Evolutionary conservation across 106 monocot species (phyloP).

Genomic region (Ottelia alismoides): DNA sequence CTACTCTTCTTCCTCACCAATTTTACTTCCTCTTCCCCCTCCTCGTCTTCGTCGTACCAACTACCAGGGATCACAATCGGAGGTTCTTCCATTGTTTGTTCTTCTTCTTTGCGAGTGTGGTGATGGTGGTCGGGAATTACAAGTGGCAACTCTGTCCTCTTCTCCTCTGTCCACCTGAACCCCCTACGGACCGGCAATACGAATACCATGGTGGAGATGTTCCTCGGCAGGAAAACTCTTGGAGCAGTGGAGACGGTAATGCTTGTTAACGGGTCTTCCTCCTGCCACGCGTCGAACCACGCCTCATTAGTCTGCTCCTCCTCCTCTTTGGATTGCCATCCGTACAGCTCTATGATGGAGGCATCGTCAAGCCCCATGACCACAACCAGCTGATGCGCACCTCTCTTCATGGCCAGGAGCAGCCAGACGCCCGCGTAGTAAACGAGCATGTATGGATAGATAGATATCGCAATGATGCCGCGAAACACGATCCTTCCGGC

Average conservation of each 20-base stretch:
- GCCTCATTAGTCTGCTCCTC: neutral
- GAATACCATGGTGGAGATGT: neutral
- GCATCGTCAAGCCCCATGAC: constrained; percentile 7
- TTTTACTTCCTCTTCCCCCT: neutral
- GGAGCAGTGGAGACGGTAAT: neutral
- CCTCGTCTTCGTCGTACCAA: neutral
- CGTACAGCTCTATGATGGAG: constrained; percentile 1
- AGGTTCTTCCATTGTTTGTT: no score
- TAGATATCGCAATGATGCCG: neutral
- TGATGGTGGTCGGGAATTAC: no score
- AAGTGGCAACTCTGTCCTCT: no score
- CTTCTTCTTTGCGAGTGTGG: no score
- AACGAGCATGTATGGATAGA: neutral
- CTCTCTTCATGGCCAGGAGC: neutral
- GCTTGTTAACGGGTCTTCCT: constrained; percentile 5
- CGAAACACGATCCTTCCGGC: neutral
- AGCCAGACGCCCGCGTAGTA: neutral
- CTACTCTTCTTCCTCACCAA: neutral
- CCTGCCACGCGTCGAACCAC: neutral
- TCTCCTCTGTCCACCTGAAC: neutral
- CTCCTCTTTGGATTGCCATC: no score
- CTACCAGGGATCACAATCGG: no score
- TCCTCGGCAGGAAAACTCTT: neutral
- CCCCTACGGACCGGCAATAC: neutral
- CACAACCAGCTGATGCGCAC: neutral